Percentiles rank a stretch among this genome's conserved stretches.
Conservation (phyloP, 2,329 filamentous ascomycete species). For the Claviceps arundinis region DNA sequence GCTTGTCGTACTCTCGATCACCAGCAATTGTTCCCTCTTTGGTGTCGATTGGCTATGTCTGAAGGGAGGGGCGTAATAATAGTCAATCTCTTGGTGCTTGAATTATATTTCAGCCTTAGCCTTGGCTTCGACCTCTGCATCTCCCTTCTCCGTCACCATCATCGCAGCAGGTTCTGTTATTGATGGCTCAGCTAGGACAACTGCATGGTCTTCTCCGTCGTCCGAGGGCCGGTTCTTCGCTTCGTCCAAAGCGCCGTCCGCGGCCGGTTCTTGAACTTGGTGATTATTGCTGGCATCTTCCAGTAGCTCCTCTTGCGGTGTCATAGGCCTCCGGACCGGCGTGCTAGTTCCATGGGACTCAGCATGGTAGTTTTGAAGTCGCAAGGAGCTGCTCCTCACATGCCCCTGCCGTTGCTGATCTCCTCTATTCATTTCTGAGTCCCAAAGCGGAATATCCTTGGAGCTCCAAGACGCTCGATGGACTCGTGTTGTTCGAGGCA, state of each 20-base stretch:
- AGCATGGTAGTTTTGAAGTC: conserved; percentile 14
- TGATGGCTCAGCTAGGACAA: not conserved
- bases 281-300: conserved; percentile 3
- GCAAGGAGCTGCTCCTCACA: conserved; percentile 20
- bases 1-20: too few species aligned
- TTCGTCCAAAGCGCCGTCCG: not conserved
- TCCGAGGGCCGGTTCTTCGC: not conserved
- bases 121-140: not conserved
- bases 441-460: conserved; percentile 33
- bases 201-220: not conserved
- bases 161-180: too few species aligned
- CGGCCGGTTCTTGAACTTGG: not conserved
- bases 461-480: conserved; percentile 40
- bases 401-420: conserved; percentile 14
- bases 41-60: too few species aligned
- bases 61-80: not conserved
- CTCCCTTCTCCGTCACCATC: not conserved
- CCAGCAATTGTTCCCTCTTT: not conserved
- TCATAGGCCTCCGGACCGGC: conserved; percentile 16
- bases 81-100: not conserved
- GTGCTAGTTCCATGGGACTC: conserved; percentile 9
- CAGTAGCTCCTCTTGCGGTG: conserved; percentile 16
- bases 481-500: conserved; percentile 35
- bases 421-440: conserved; percentile 21
- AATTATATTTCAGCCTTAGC: not conserved